Evolutionary conservation across 208 protist species (phyloP).

Genomic region (Leishmania guyanensis): DNA sequence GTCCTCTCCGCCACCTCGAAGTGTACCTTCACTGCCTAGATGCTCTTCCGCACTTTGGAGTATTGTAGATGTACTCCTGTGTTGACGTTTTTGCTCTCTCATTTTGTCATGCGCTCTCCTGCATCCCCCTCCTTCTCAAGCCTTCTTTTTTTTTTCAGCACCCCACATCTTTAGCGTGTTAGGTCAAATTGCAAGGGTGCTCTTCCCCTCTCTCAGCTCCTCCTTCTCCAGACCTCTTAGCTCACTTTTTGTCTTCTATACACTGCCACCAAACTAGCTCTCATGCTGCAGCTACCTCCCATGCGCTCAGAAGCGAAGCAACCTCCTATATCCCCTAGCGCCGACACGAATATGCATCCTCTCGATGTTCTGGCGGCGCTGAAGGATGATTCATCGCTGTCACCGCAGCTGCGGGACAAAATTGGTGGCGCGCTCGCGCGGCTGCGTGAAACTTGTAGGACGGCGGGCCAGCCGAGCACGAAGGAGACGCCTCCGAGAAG

Average conservation of each 20-base stretch:
- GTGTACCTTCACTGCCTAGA: neutral
- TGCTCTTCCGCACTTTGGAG: neutral
- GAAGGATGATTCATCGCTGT: conserved; percentile 27
- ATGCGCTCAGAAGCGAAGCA: conserved; percentile 18
- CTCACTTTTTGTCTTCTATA: neutral
- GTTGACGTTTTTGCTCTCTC: neutral
- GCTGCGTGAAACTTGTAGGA: conserved; percentile 11
- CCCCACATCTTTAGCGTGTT: neutral
- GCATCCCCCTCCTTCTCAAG: neutral
- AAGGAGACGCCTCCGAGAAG: conserved; percentile 1
- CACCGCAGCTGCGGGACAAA: conserved; percentile 23
- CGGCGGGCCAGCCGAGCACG: neutral
- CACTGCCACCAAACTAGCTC: neutral
- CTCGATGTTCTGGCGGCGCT: conserved; percentile 24
- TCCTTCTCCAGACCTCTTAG: neutral
- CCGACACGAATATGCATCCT: conserved; percentile 19
- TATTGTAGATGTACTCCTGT: neutral
- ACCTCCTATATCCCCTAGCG: conserved; percentile 12
- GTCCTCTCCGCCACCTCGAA: neutral
- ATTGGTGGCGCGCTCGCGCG: conserved; percentile 15
- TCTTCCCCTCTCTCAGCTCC: neutral
- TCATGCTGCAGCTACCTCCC: conserved; percentile 28
- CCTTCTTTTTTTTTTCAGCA: neutral
- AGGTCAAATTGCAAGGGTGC: neutral
- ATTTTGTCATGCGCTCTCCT: neutral